These are phyloP conservation scores for Solanum peruvianum DNA, from an alignment of 257 asterid species.

Conservation along the genomic window DNA sequence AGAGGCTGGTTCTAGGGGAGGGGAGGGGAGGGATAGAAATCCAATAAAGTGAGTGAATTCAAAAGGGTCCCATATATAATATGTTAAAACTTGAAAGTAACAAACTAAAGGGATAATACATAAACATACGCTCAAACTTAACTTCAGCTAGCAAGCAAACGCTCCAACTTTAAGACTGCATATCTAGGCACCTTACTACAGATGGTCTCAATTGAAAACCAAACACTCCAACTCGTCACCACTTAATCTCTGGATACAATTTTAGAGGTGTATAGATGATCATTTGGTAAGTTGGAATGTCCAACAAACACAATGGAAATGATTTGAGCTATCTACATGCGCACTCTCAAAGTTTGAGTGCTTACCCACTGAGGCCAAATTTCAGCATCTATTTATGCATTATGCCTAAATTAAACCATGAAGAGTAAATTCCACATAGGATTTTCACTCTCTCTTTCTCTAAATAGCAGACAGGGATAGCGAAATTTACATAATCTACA, in stretches of 20 bases:
- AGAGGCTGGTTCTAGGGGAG: not conserved
- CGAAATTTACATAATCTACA: not conserved
- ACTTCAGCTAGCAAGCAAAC: not conserved
- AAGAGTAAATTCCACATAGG: not conserved
- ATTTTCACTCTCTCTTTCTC: not conserved
- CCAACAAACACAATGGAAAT: not conserved
- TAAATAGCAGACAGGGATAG: not conserved
- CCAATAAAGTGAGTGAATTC: not conserved
- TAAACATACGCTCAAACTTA: not conserved
- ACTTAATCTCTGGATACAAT: not conserved
- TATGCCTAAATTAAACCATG: not conserved
- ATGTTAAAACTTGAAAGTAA: not conserved
- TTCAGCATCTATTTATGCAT: not conserved
- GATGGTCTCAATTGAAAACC: not conserved
- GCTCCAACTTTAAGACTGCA: not conserved
- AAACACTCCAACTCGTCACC: not conserved
- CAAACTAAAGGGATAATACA: not conserved
- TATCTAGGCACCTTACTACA: not conserved
- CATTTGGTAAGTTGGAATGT: not conserved
- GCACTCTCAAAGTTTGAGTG: not conserved
- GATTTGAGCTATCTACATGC: not conserved
- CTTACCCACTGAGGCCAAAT: not conserved
- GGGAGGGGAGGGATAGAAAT: not conserved
- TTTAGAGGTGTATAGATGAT: not conserved
- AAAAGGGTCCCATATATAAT: not conserved